Evolutionary conservation across 805 yeast species (phyloP).

Genomic region (Wickerhamiella parazyma): DNA sequence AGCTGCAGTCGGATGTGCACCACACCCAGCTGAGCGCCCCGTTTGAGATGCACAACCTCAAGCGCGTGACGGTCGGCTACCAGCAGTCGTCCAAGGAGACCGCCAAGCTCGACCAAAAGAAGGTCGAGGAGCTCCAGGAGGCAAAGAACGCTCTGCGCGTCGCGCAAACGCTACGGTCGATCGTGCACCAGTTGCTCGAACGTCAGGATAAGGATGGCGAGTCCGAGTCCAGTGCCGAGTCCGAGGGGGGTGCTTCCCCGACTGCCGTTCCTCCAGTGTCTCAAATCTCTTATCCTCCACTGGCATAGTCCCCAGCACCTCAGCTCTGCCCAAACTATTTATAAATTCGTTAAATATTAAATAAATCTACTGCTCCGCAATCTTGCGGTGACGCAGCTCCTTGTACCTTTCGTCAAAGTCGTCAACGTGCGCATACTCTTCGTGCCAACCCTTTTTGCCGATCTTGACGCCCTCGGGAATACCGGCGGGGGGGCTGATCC

Average conservation of each 20-base stretch:
- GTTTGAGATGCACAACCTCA: conserved; percentile 6
- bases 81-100: conserved; percentile 4
- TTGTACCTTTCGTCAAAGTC: conserved; percentile 15
- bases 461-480: conserved; percentile 15
- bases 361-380: background rate
- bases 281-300: background rate
- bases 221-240: background rate
- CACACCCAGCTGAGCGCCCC: background rate
- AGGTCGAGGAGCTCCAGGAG: conserved; percentile 1
- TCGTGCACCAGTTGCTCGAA: conserved; percentile 6
- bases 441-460: conserved; percentile 18
- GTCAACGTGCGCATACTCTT: conserved; percentile 18
- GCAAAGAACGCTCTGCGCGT: conserved; percentile 9
- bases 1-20: background rate
- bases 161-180: conserved; percentile 4
- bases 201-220: conserved; percentile 1
- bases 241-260: too few relatives aligned
- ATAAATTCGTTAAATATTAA: background rate
- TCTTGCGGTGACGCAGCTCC: background rate
- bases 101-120: background rate
- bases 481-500: conserved; percentile 13
- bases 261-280: background rate
- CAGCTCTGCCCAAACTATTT: too few relatives aligned
- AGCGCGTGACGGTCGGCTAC: conserved; percentile 9
- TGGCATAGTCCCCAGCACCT: background rate